A percentile compares a stretch with the other conserved stretches of the same genome.
These are phyloP conservation scores for Vigna reflexopilosa DNA, from an alignment of 306 rosid genomes.

Conservation along the genomic window DNA sequence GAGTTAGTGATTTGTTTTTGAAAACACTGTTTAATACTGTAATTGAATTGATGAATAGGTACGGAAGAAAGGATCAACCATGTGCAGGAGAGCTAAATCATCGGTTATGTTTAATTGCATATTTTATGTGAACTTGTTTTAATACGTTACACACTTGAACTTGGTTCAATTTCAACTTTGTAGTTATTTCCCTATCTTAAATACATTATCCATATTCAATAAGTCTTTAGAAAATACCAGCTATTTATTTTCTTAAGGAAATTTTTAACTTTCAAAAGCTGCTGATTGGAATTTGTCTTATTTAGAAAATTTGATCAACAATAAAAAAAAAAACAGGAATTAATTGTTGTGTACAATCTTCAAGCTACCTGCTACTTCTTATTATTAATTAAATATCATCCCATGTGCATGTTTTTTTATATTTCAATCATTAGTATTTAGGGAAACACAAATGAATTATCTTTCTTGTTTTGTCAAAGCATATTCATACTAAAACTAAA, in stretches of 20 bases:
- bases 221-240: neutral
- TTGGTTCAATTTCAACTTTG: constrained; percentile 27
- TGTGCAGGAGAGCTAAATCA: constrained; percentile 32
- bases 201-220: constrained; percentile 17
- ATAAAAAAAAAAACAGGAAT: neutral
- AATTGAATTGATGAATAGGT: constrained; percentile 10
- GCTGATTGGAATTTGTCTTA: neutral
- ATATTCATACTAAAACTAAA: neutral
- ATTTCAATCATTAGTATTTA: constrained; percentile 1
- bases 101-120: constrained; percentile 9
- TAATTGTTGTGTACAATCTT: constrained; percentile 22
- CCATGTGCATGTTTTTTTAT: constrained; percentile 19
- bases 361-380: neutral
- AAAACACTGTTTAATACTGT: neutral
- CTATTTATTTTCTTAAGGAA: constrained; percentile 7
- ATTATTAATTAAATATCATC: constrained; percentile 18
- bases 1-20: neutral
- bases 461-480: constrained; percentile 1
- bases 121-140: constrained; percentile 35
- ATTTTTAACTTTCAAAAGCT: neutral
- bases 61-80: constrained; percentile 34
- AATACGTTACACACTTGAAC: constrained; percentile 9
- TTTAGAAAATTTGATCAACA: neutral
- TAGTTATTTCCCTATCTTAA: neutral
- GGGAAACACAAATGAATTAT: neutral